Evolutionary conservation across 2,329 filamentous ascomycete genomes (phyloP).

Genomic region (Neofusicoccum umdonicola): DNA sequence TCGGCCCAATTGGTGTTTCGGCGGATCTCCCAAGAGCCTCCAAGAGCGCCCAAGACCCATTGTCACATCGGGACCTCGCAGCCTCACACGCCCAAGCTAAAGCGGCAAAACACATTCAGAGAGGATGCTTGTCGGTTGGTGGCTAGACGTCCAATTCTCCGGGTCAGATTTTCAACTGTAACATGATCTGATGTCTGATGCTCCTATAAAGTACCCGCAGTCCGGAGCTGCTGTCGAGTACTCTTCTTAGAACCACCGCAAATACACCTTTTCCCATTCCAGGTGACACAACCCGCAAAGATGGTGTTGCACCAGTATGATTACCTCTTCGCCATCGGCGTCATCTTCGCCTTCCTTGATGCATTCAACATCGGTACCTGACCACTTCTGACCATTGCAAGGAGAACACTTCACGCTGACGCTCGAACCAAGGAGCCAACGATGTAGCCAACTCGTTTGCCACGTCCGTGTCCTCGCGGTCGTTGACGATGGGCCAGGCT

Average conservation of each 20-base stretch:
- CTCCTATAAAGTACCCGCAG: background rate
- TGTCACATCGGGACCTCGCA: background rate
- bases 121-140: background rate
- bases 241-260: background rate
- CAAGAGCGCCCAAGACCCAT: background rate
- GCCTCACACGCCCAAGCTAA: background rate
- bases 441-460: conserved; percentile 52
- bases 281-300: conserved; percentile 6
- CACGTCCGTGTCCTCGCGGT: conserved; percentile 48
- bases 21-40: background rate
- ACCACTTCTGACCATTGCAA: background rate
- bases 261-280: too few relatives aligned
- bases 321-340: conserved; percentile 64
- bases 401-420: conserved; percentile 1
- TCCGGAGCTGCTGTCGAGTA: background rate
- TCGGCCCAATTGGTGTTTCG: background rate
- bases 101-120: background rate
- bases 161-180: background rate
- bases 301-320: conserved; percentile 54
- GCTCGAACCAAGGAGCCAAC: conserved; percentile 42
- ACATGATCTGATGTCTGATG: background rate
- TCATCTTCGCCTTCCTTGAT: conserved; percentile 64
- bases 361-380: conserved; percentile 61
- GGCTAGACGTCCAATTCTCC: background rate
- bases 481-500: conserved; percentile 47